Evolutionary conservation across 768 basidiomycete genomes (phyloP), one percentile per base, ranked within the genome.

Genomic region (Mycena venus): DNA sequence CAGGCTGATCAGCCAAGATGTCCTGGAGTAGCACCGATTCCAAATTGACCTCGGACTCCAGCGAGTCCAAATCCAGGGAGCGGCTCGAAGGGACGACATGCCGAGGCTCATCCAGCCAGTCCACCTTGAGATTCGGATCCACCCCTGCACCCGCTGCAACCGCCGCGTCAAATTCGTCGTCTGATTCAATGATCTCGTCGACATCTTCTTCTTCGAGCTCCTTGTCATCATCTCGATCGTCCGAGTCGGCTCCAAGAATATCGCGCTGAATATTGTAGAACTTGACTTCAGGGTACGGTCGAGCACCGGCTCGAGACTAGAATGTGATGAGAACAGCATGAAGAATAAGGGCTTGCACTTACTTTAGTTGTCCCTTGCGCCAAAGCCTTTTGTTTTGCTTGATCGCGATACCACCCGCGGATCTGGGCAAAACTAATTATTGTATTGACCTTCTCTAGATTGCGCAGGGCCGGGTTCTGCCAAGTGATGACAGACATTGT

Each of bases 401-500:
- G 47, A 21, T 65, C 75, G 17, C 66, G 44, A 47, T 81, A 80
- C 62, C 67, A 80, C 1, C 51, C 67, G 19, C 75, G 56, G 25
- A 81, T 68, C 75, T 81, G 79, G 11, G 79, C 72, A 67, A 80
- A 74, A 25, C 78, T 80, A 25, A 80, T 69, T 4, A 84, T 63
- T 0, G 79, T 81, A 11, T 72, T 62, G 36, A 82, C 80, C 44
- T 70, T 74, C 72, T 82, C 82, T 27, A 74, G 68, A 60, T 80
- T 82, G 12, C 81, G 77, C 53, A 78, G 78, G 0, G 84, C 79
- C 3, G 82, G 75, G 71, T 85, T 84, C 17, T 84, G 62, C 79
- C 81, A 79, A 2, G 83, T 82, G 55, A 85, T 49, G 10, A 75
- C 78, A 2, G 85, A 85, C 76, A 82, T 80, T 0, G 85, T 83